Base-by-base conservation (phyloP, 1,284 basidiomycete genomes). In the Puccinia horiana region DNA sequence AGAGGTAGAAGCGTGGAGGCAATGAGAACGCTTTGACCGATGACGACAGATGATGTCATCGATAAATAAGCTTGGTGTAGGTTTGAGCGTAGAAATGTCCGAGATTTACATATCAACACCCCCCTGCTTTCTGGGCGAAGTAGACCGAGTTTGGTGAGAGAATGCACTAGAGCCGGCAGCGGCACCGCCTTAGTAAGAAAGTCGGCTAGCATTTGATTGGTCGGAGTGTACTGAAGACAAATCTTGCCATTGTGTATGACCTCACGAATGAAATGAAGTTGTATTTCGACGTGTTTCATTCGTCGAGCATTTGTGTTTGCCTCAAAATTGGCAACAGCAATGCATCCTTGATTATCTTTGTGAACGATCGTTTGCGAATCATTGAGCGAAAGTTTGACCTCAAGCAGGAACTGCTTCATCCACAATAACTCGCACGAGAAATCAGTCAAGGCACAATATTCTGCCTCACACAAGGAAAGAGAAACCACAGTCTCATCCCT, bases 401-500 rank as follows among this genome's bases (percentile, higher is more conserved):
- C 26, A 14, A 32, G 14, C 2, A 63, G 3, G 4, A 63, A 44
- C 18, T 70, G 32, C 2, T 37, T 3, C 2, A 44, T 6, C 67
- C 67, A 70, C 23, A 47, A 32, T 3, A 70, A 16, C n/a, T 70
- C 37, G 8, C n/a, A 40, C 2, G 67, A 26, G n/a, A 44, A 26
- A n/a, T 70, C 67, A 26, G n/a, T 42, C 5, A 70, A 12, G 4
- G 35, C 67, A 11, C n/a, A 14, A n/a, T 70, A 70, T 40, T 70
- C 67, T 8, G 67, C 67, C 29, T 70, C 67, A 14, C 29, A 26
- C 6, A 37, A 37, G 8, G 67, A 70, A 42, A 70, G 18, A 12
- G 67, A 70, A 32, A 70, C 67, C n/a, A 40, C 40, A 3, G 67
- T 32, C 44, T 70, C 35, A 18, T 70, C 44, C n/a, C 29, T 70